Conservation (phyloP, 2,329 filamentous ascomycete species). For the Pestalotiopsis sp. region DNA sequence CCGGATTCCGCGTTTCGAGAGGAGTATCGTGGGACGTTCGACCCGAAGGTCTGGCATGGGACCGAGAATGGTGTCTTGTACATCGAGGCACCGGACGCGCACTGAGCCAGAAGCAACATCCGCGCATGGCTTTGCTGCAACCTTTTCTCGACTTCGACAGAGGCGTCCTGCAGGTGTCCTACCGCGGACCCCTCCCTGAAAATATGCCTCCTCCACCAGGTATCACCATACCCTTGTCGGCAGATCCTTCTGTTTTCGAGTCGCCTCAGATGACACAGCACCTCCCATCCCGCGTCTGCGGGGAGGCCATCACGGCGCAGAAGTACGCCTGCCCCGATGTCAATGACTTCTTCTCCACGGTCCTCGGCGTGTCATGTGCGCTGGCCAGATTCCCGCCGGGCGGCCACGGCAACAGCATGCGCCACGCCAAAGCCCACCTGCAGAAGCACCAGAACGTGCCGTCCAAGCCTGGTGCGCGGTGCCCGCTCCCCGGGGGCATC, state of each 20-base stretch:
- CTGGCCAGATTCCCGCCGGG: slow-evolving; percentile 81
- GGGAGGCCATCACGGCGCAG: slow-evolving; percentile 72
- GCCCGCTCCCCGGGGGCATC: slow-evolving; percentile 53
- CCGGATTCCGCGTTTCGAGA: slow-evolving; percentile 70
- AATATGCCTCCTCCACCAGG: slow-evolving; percentile 31
- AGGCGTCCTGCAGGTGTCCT: slow-evolving; percentile 66
- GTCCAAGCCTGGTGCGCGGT: neutral
- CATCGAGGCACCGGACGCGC: slow-evolving; percentile 83
- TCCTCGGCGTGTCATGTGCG: slow-evolving; percentile 77
- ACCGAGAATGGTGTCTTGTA: slow-evolving; percentile 94
- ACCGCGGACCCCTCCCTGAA: slow-evolving; percentile 35
- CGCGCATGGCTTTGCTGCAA: slow-evolving; percentile 81
- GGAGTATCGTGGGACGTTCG: slow-evolving; percentile 73
- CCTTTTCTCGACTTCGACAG: slow-evolving; percentile 72
- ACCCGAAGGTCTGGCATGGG: slow-evolving; percentile 86
- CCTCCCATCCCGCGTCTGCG: slow-evolving; percentile 73
- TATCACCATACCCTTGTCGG: slow-evolving; percentile 65
- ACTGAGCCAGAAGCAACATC: slow-evolving; percentile 85
- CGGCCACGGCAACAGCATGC: slow-evolving; percentile 56
- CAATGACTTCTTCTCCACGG: slow-evolving; percentile 75
- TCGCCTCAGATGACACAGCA: slow-evolving; percentile 37
- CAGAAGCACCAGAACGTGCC: slow-evolving; percentile 53
- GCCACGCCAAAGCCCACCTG: slow-evolving; percentile 73
- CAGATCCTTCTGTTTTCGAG: slow-evolving; percentile 62
- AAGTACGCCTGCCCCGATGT: slow-evolving; percentile 69